Evolutionary conservation across 176 grass and related monocot species (phyloP), one percentile per base, ranked within the genome.

Genomic region (Oryza australiensis): DNA sequence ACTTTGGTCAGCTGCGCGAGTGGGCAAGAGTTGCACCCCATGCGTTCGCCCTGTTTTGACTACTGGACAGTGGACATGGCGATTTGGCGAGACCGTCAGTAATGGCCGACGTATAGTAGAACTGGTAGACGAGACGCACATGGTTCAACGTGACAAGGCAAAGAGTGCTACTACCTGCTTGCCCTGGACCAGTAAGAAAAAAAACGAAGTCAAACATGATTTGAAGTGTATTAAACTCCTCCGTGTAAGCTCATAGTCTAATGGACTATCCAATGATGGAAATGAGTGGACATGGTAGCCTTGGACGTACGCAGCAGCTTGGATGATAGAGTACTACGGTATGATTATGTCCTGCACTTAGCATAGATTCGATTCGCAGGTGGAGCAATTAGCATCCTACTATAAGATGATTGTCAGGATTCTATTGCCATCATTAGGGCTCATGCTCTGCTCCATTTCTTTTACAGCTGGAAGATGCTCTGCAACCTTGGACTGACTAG

Each of bases 301-400:
- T 75, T 38, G 5, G 63, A 79, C 20, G 26, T 18, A 73, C 12
- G 37, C 62, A 33, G 48, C 16, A 51, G 75, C n/a, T 79, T 6
- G 24, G 57, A 15, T 63, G 37, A 71, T 85, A 46, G 12, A 46
- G 43, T 46, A 37, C 22, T 10, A 43, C 45, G 28, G 8, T 27
- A 29, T 63, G 26, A 70, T 33, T 78, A 16, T 65, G 68, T 5
- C 35, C 22, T 55, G 26, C 60, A 67, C 68, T 79, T 35, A 12
- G 7, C 86, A 35, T 79, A 60, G 68, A 79, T 79, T 57, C 26
- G 32, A 74, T 67, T 74, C 55, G 24, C 51, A 70, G 76, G 49
- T 51, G 49, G 70, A 51, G 33, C 66, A 30, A 38, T 1, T 8
- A 37, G 72, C 62, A 53, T 53, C n/a, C 6, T 51, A 26, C 13